These are phyloP conservation scores for Melampsora americana DNA, from an alignment of 1,284 basidiomycete species.

Conservation along the genomic window DNA sequence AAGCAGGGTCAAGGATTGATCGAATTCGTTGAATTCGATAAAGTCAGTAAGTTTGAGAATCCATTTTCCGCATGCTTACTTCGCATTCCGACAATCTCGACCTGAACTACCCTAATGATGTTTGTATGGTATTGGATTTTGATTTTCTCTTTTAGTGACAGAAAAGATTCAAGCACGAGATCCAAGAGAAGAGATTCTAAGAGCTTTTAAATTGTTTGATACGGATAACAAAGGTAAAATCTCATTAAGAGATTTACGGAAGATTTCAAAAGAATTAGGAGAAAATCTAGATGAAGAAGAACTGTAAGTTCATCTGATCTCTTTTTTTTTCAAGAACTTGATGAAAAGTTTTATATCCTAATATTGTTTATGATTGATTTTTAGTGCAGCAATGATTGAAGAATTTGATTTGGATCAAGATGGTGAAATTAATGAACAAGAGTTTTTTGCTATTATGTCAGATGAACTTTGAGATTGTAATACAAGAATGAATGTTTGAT, in stretches of 20 bases:
- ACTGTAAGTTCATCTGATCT: constrained; percentile 64
- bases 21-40: constrained; percentile 89
- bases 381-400: constrained; percentile 98
- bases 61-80: background rate
- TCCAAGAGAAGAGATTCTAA: constrained; percentile 91
- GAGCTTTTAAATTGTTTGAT: constrained; percentile 94
- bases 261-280: constrained; percentile 95
- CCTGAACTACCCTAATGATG: background rate
- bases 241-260: constrained; percentile 78
- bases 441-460: constrained; percentile 94
- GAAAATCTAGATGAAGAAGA: constrained; percentile 95
- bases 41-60: constrained; percentile 75
- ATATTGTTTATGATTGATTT: background rate
- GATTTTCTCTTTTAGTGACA: constrained; percentile 63
- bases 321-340: background rate
- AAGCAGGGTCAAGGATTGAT: constrained; percentile 84
- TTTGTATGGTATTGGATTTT: background rate
- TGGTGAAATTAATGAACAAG: constrained; percentile 90
- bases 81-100: background rate
- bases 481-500: background rate
- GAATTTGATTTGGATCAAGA: constrained; percentile 99
- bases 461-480: constrained; percentile 62
- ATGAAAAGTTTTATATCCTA: background rate
- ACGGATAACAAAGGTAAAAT: constrained; percentile 96
- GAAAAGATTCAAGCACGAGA: constrained; percentile 88